phyloP scores from a whole-genome alignment of 768 basidiomycete genomes.

The Phanerochaete sordida region DNA sequence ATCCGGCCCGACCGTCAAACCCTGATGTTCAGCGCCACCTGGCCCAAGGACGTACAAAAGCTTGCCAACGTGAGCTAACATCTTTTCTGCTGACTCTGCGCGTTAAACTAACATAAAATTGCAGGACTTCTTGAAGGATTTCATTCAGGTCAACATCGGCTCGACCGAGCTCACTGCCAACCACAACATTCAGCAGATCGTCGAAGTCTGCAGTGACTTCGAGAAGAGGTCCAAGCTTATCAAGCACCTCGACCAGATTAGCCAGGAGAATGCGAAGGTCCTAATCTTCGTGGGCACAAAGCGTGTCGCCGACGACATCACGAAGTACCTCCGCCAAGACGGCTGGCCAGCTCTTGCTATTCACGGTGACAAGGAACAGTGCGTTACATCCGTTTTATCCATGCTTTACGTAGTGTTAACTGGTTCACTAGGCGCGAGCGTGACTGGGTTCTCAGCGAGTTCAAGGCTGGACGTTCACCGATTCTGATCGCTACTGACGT shows the following conservation, averaged over 20 bases:
- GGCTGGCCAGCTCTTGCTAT: constrained; percentile 99
- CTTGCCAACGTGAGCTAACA: constrained; percentile 84
- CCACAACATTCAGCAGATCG: constrained; percentile 93
- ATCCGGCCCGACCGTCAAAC: constrained; percentile 98
- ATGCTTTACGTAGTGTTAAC: background rate
- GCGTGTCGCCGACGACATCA: constrained; percentile 96
- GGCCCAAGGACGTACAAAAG: constrained; percentile 99
- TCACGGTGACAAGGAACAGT: constrained; percentile 99
- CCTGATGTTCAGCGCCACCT: constrained; percentile 98
- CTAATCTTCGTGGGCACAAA: constrained; percentile 98
- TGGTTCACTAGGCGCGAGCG: constrained; percentile 72
- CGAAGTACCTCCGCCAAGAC: constrained; percentile 95
- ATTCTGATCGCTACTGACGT: constrained; percentile 99
- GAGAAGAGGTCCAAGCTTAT: constrained; percentile 96
- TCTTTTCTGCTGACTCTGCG: too few relatives aligned
- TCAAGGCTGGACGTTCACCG: constrained; percentile 96
- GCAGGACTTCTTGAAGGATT: constrained; percentile 95
- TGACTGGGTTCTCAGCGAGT: constrained; percentile 98
- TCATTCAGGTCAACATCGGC: constrained; percentile 98
- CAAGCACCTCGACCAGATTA: constrained; percentile 96
- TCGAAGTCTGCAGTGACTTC: constrained; percentile 96
- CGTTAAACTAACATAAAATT: too few relatives aligned
- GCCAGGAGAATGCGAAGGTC: constrained; percentile 95
- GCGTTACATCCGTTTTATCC: constrained; percentile 30
- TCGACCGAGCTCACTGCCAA: constrained; percentile 98